Evolutionary conservation across 2,329 filamentous ascomycete species (phyloP), one percentile per base, ranked within the genome.

Genomic region (Chrysoporthe puriensis): DNA sequence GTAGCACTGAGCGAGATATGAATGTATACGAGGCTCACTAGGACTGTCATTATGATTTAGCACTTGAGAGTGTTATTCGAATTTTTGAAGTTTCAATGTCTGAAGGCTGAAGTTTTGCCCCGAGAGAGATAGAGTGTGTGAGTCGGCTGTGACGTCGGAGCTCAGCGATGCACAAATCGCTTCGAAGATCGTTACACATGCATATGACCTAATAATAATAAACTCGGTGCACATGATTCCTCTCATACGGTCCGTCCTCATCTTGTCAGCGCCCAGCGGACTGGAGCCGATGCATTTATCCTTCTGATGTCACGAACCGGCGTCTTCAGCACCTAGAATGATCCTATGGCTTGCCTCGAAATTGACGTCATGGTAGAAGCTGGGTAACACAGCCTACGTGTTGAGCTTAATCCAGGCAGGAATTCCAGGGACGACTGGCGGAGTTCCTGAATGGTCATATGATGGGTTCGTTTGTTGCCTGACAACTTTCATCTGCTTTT

Each of bases 231-330:
- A 48, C 58, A 13, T 6, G 26, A 34, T 18, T 34, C 8, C 7
- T 18, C 8, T 16, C 42, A 40, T 42, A 6, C 46, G n/a, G 11
- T 11, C 32, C 0, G 18, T 34, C 21, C 21, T 13, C 32, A 11
- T 6, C 16, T 62, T 36, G 2, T 13, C 13, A 13, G 32, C 36
- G 32, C 54, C 34, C 56, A 50, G 44, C 26, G 18, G 8, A 42
- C 18, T 59, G 54, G 32, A 42, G n/a, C 32, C 54, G 63, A 59
- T 26, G 32, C 54, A 64, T n/a, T 48, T 32, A 62, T 40, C 59
- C 59, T 48, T 32, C 8, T 26, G 26, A 18, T 8, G n/a, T 36
- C 14, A 8, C 21, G n/a, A 50, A 18, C 13, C 26, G 54, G 16
- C 26, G 36, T n/a, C 42, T 46, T 57, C 21, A 44, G 13, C 16